These are phyloP conservation scores for Cystobasidium sp. DNA, from an alignment of 1,284 basidiomycete genomes.

Conservation along the genomic window DNA sequence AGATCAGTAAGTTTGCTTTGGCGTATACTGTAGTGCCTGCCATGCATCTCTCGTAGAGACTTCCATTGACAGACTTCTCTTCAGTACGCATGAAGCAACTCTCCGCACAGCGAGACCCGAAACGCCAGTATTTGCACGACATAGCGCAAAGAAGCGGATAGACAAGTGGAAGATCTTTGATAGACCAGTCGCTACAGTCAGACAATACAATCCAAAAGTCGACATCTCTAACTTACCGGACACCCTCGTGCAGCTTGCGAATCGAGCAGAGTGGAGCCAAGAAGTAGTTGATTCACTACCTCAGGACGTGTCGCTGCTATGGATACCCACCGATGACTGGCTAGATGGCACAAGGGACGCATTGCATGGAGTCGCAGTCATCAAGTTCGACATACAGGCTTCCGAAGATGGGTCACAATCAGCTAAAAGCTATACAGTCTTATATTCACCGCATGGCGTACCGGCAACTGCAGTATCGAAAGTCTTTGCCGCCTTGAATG, in stretches of 20 bases:
- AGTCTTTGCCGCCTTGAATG: constrained; percentile 14
- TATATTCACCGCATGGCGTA: constrained; percentile 36
- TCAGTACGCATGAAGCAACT: constrained; percentile 29
- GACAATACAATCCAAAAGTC: constrained; percentile 10
- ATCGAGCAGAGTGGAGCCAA: neutral
- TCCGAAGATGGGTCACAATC: neutral
- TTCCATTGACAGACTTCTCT: neutral
- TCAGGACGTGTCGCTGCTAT: constrained; percentile 25
- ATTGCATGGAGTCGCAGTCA: constrained; percentile 25
- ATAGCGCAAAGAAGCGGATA: constrained; percentile 33
- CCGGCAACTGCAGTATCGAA: constrained; percentile 3
- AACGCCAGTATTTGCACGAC: constrained; percentile 31
- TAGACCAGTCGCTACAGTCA: constrained; percentile 7
- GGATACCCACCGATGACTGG: constrained; percentile 38
- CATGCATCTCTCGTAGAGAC: neutral
- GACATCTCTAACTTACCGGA: constrained; percentile 17
- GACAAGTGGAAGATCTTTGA: constrained; percentile 41
- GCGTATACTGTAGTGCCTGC: neutral
- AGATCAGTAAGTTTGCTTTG: constrained; percentile 22
- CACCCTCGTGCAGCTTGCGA: neutral
- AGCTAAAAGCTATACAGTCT: constrained; percentile 6
- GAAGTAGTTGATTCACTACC: neutral
- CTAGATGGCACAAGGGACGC: constrained; percentile 23
- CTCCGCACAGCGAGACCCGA: constrained; percentile 23
- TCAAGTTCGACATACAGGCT: constrained; percentile 17